A percentile compares a stretch with the other conserved stretches of the same genome.
These are phyloP conservation scores for Przewalskia tangutica DNA, from an alignment of 257 asterid species.

Conservation along the genomic window DNA sequence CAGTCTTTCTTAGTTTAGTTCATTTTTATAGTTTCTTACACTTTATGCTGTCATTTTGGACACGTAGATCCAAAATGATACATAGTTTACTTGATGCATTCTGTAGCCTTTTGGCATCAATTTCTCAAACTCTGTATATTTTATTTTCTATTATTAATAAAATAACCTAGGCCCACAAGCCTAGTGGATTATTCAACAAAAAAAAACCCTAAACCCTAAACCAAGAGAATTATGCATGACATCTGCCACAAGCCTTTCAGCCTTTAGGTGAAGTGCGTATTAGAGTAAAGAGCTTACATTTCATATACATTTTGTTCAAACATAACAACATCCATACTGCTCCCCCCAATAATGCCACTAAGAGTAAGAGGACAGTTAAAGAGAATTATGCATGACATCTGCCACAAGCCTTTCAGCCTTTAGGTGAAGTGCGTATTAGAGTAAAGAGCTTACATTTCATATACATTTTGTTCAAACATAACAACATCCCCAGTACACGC, in stretches of 20 bases:
- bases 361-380: background rate
- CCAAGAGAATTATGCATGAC: background rate
- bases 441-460: conserved; percentile 54
- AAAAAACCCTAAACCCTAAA: no score
- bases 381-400: background rate
- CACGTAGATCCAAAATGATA: no score
- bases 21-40: no score
- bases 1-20: no score
- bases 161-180: no score
- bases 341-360: no score
- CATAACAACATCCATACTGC: conserved; percentile 62
- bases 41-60: no score
- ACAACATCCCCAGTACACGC: conserved; percentile 83
- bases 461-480: conserved; percentile 79
- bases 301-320: conserved; percentile 88
- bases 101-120: no score
- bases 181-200: no score
- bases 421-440: background rate
- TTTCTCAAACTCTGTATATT: no score
- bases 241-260: background rate
- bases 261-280: background rate
- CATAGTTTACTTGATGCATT: no score
- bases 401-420: background rate
- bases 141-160: no score
- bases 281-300: conserved; percentile 36